Conservation (phyloP, 2,329 filamentous ascomycete species). For the Knoxdaviesia proteae region DNA sequence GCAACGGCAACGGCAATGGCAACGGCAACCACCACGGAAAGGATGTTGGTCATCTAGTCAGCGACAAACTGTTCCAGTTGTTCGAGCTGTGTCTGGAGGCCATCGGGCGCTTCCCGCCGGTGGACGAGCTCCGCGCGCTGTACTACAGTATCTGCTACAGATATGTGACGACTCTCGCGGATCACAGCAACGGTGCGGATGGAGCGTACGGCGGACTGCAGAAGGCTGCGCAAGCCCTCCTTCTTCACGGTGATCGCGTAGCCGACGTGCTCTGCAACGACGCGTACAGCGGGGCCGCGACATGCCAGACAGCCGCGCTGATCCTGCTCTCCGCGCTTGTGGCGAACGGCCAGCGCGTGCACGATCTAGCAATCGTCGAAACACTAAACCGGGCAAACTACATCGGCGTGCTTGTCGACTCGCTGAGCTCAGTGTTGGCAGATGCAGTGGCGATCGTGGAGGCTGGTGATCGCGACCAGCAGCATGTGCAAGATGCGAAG, state of each 20-base stretch:
- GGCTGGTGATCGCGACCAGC: conserved; percentile 19
- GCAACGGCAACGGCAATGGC: conserved; percentile 14
- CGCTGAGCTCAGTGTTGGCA: conserved; percentile 53
- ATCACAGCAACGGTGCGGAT: conserved; percentile 21
- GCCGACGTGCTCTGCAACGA: conserved; percentile 84
- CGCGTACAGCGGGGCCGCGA: conserved; percentile 64
- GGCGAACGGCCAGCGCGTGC: conserved; percentile 48
- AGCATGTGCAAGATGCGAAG: conserved; percentile 44
- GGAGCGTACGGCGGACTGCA: conserved; percentile 19
- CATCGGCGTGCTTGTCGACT: conserved; percentile 73
- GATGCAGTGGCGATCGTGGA: conserved; percentile 27
- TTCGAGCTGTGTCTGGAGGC: conserved; percentile 74
- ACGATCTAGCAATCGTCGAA: conserved; percentile 56
- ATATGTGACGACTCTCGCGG: conserved; percentile 53
- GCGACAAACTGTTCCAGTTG: conserved; percentile 76
- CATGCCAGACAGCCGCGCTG: conserved; percentile 67
- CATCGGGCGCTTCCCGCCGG: conserved; percentile 52
- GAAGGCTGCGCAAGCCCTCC: conserved; percentile 53
- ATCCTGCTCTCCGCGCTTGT: conserved; percentile 66
- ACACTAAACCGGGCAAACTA: conserved; percentile 74
- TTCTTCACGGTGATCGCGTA: conserved; percentile 49
- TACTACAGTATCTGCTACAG: conserved; percentile 87
- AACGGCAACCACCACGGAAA: conserved; percentile 18
- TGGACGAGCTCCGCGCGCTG: conserved; percentile 52
- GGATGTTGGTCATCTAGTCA: conserved; percentile 48